Percentiles rank a stretch among this genome's conserved stretches.
These are phyloP conservation scores for Lodderomyces pseudojiufengensis DNA, from an alignment of 1,139 yeast species.

Conservation along the genomic window DNA sequence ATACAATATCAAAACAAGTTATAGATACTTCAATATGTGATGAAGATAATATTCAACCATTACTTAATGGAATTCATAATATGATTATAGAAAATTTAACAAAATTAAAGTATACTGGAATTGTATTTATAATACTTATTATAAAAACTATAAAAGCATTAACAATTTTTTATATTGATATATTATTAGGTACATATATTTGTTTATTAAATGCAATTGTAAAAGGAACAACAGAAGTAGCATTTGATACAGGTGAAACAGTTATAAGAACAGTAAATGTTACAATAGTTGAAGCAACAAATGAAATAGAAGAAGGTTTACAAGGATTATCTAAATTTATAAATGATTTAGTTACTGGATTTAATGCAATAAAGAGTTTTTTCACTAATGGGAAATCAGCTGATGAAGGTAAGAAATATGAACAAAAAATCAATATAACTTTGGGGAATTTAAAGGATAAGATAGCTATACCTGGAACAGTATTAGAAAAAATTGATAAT, in stretches of 20 bases:
- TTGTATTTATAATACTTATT: conserved; percentile 10
- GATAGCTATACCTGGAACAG: conserved; percentile 59
- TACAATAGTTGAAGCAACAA: conserved; percentile 51
- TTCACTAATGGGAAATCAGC: conserved; percentile 41
- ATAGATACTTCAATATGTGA: conserved; percentile 25
- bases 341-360: conserved; percentile 39
- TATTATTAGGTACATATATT: conserved; percentile 80
- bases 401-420: conserved; percentile 18
- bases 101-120: conserved; percentile 10
- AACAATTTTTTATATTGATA: conserved; percentile 61
- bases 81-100: conserved; percentile 10
- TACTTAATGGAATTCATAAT: conserved; percentile 11
- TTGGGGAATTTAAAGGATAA: conserved; percentile 47
- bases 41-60: conserved; percentile 12
- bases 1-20: conserved; percentile 30
- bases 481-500: conserved; percentile 48
- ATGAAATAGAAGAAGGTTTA: conserved; percentile 61
- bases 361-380: conserved; percentile 47
- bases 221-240: conserved; percentile 68
- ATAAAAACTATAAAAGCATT: conserved; percentile 50
- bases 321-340: conserved; percentile 50
- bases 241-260: conserved; percentile 67
- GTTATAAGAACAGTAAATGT: conserved; percentile 57
- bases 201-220: conserved; percentile 75
- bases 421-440: conserved; percentile 54